These are phyloP conservation scores for Sarocladium strictum DNA, from an alignment of 2,329 filamentous ascomycete genomes.

Conservation along the genomic window DNA sequence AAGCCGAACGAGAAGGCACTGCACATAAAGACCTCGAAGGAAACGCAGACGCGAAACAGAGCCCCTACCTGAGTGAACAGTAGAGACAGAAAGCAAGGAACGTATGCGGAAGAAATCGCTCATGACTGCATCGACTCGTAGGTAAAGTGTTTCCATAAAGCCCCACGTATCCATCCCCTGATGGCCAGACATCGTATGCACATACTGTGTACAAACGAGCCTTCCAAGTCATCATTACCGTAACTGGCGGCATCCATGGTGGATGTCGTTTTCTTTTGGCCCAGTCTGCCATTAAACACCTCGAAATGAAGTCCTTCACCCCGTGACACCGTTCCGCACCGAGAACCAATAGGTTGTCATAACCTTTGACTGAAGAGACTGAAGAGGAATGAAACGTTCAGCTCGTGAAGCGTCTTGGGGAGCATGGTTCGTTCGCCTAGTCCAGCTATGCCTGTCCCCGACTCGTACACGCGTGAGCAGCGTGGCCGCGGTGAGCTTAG, in stretches of 20 bases:
- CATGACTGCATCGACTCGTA: slow-evolving; percentile 11
- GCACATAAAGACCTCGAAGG: background rate
- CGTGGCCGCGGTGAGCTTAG: slow-evolving; percentile 11
- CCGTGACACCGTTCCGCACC: slow-evolving; percentile 6
- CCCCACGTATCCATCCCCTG: background rate
- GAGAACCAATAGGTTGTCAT: slow-evolving; percentile 2
- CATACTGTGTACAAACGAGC: background rate
- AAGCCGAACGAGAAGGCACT: background rate
- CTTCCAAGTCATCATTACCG: background rate
- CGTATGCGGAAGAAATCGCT: slow-evolving; percentile 10
- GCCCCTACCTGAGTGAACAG: background rate
- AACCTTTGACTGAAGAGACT: background rate
- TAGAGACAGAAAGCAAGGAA: slow-evolving; percentile 8
- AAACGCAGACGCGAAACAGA: background rate
- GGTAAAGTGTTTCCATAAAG: background rate
- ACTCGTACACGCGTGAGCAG: slow-evolving; percentile 7
- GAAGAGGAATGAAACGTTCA: slow-evolving; percentile 4
- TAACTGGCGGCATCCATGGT: background rate
- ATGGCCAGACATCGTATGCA: background rate
- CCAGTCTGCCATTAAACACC: background rate
- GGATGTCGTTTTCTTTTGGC: background rate
- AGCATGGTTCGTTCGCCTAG: background rate
- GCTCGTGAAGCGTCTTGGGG: slow-evolving; percentile 11
- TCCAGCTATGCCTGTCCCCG: slow-evolving; percentile 2
- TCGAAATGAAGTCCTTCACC: background rate